Conservation (phyloP, 2,329 filamentous ascomycete species). For the Colletotrichum sp. region DNA sequence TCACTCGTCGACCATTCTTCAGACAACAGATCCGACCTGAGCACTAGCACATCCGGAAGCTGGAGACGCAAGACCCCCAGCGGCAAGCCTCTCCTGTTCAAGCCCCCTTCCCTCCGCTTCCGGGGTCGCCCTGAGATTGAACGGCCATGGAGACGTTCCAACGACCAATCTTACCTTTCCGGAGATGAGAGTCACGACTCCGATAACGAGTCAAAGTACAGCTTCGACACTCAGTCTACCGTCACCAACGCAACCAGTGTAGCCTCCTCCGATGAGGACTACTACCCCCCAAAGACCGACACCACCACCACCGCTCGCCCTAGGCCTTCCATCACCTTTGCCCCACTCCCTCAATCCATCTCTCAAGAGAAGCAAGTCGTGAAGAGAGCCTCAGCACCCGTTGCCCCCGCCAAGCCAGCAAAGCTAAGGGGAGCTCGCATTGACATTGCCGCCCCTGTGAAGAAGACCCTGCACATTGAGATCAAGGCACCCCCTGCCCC, state of each 20-base stretch:
- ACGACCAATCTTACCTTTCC: background rate
- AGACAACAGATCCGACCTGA: conserved; percentile 14
- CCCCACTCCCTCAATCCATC: background rate
- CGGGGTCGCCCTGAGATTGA: conserved; percentile 5
- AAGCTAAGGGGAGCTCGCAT: conserved; percentile 13
- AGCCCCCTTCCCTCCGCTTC: conserved; percentile 19
- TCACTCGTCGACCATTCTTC: conserved; percentile 10
- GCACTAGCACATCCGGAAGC: conserved; percentile 1
- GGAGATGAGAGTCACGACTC: conserved; percentile 21
- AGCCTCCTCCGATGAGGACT: conserved; percentile 2
- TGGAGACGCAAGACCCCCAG: background rate
- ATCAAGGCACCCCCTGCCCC: conserved; percentile 1
- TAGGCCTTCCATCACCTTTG: background rate
- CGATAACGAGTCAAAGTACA: conserved; percentile 20
- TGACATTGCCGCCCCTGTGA: conserved; percentile 5
- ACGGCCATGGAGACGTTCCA: conserved; percentile 15
- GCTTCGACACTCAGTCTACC: conserved; percentile 14
- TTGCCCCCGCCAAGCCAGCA: conserved; percentile 12
- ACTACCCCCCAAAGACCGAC: conserved; percentile 1
- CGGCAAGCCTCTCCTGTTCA: conserved; percentile 16
- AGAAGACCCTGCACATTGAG: background rate
- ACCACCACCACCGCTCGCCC: background rate
- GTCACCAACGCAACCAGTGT: conserved; percentile 22
- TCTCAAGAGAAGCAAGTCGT: conserved; percentile 2
- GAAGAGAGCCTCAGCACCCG: background rate